These are phyloP conservation scores for Umbelopsis ramanniana DNA, from an alignment of 192 early-diverging fungal species.

Conservation along the genomic window DNA sequence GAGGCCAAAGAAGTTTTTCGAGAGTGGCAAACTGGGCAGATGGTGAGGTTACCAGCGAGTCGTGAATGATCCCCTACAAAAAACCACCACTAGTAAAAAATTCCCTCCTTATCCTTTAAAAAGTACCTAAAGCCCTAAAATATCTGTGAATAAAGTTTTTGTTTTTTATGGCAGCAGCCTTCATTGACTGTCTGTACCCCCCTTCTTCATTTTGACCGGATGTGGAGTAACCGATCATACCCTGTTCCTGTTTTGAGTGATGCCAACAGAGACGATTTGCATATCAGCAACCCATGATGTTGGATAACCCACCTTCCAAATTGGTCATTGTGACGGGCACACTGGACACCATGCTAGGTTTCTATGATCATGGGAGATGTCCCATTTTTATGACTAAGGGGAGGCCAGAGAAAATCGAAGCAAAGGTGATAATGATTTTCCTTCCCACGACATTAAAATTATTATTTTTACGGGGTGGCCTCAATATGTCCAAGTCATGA, in stretches of 20 bases:
- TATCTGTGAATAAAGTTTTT: slow-evolving; percentile 9
- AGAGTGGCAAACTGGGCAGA: slow-evolving; percentile 22
- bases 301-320: neutral
- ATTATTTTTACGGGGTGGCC: no score
- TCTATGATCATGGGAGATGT: no score
- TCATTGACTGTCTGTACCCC: neutral
- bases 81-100: no score
- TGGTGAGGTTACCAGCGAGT: slow-evolving; percentile 7
- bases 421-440: no score
- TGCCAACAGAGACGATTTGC: neutral
- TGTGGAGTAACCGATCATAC: no score
- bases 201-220: no score
- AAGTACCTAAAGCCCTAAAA: neutral
- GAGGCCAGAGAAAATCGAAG: no score
- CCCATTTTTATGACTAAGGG: no score
- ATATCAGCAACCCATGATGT: slow-evolving; percentile 5
- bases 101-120: neutral
- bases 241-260: neutral
- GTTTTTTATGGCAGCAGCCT: neutral
- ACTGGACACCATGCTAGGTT: neutral
- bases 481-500: no score
- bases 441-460: no score
- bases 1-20: slow-evolving; percentile 30
- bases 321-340: neutral
- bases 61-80: neutral